Evolutionary conservation across 192 early-diverging fungal genomes (phyloP).

Genomic region (Entomortierella chlamydospora): DNA sequence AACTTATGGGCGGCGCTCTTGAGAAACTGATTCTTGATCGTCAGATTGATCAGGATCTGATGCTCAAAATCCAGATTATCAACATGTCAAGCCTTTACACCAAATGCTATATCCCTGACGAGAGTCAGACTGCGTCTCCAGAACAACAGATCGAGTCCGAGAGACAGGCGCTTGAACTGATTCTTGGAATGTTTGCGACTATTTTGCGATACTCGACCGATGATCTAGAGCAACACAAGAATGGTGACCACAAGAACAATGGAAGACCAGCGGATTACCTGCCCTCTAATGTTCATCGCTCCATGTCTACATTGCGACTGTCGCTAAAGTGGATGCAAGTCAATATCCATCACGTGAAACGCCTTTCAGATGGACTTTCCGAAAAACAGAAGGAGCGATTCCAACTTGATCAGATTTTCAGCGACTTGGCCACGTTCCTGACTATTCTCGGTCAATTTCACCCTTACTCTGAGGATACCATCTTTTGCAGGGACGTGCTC

Average conservation of each 20-base stretch:
- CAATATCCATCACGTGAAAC: constrained; percentile 49
- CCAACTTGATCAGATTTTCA: constrained; percentile 26
- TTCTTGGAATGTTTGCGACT: constrained; percentile 40
- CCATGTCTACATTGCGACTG: constrained; percentile 37
- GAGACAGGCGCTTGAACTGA: constrained; percentile 42
- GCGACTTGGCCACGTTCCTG: constrained; percentile 23
- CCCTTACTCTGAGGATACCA: constrained; percentile 34
- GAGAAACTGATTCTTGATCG: constrained; percentile 38
- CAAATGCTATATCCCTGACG: constrained; percentile 51
- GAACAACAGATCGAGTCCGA: constrained; percentile 36
- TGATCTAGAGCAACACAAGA: constrained; percentile 45
- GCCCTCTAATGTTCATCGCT: constrained; percentile 49
- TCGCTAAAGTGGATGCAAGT: constrained; percentile 49
- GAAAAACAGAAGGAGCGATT: constrained; percentile 22
- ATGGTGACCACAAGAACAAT: constrained; percentile 36
- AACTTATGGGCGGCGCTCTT: constrained; percentile 18
- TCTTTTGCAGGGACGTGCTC: constrained; percentile 51
- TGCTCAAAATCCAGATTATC: constrained; percentile 54
- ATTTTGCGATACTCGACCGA: constrained; percentile 24
- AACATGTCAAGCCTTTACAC: constrained; percentile 54
- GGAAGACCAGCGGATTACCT: constrained; percentile 39
- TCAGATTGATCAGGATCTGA: constrained; percentile 35
- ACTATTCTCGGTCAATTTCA: constrained; percentile 27
- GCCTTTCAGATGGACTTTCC: constrained; percentile 42
- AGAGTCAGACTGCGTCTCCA: constrained; percentile 16